Percentiles rank a stretch among this genome's conserved stretches.
These are phyloP conservation scores for Epichloe sylvatica DNA, from an alignment of 2,329 filamentous ascomycete genomes.

Conservation along the genomic window DNA sequence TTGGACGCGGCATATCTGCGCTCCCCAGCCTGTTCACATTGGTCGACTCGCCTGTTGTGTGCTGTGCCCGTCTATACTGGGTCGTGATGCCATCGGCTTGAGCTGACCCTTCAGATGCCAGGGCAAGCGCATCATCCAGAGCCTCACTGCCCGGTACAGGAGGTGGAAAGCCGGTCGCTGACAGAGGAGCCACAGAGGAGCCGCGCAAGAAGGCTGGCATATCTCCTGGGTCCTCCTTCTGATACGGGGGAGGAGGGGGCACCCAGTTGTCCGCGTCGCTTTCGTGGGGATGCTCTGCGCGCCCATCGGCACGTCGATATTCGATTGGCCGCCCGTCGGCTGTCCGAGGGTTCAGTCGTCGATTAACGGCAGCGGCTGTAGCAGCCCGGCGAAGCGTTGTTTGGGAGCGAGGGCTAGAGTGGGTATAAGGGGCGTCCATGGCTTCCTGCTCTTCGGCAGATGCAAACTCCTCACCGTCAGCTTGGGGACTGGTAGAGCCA, in stretches of 20 bases:
- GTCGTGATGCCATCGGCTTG: conserved; percentile 1
- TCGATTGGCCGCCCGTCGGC: conserved; percentile 40
- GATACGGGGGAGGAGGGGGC: conserved; percentile 74
- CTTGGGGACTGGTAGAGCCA: conserved; percentile 11
- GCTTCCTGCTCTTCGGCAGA: conserved; percentile 45
- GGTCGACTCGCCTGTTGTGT: conserved; percentile 23
- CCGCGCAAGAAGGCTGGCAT: conserved; percentile 43
- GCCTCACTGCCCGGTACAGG: conserved; percentile 7
- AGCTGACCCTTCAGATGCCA: neutral
- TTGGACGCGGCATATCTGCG: conserved; percentile 15
- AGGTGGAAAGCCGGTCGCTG: conserved; percentile 13
- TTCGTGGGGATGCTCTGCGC: conserved; percentile 64
- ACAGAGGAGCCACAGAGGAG: conserved; percentile 26
- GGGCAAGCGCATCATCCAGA: neutral
- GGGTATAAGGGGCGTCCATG: conserved; percentile 58
- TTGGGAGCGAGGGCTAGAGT: conserved; percentile 55
- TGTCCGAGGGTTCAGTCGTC: conserved; percentile 48
- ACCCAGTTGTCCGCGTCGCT: conserved; percentile 85
- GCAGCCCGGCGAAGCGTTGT: conserved; percentile 59
- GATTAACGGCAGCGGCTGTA: conserved; percentile 61
- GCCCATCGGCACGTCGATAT: conserved; percentile 55
- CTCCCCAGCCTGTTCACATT: conserved; percentile 13
- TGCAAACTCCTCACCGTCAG: conserved; percentile 29
- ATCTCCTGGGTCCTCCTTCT: conserved; percentile 46
- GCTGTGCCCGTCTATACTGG: conserved; percentile 13